Base-by-base conservation (phyloP, 1,139 yeast species). In the Scheffersomyces segobiensis region DNA sequence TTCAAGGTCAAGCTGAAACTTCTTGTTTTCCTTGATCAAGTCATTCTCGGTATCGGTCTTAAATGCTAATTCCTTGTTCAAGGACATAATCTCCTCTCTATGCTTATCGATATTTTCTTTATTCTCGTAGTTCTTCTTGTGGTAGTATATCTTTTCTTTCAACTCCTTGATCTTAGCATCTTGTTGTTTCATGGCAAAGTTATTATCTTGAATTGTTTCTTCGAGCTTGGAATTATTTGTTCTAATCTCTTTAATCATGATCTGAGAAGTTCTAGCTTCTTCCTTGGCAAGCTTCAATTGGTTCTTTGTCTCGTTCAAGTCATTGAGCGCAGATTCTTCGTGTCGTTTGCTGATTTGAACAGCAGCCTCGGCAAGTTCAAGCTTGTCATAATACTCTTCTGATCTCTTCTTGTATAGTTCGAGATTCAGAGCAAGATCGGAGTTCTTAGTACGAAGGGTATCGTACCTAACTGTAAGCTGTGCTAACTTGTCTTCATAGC, bases 341-440 rank as follows among this genome's bases (percentile, higher is more conserved):
- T 88, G 86, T 63, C 91, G 79, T 63, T 77, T 78, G 3, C 92
- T 85, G 55, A 86, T 82, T 53, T 82, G 78, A 1, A 90, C 86
- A 1, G 92, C 89, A 54, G 88, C 81, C 67, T 93, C 97, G 0
- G 96, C 95, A 59, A 86, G 82, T 66, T 92, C 97, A 48, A 93
- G 77, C 65, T 91, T 90, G 60, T 81, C 80, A 65, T 83, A 86
- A 67, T 91, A 90, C 63, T 89, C 91, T 53, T 91, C 95, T 18
- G 96, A 87, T 59, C 97, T 82, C 50, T 79, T 75, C 67, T 87
- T 89, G 72, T 89, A 92, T 49, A 90, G 76, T 46, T 84, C 86
- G 51, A 89, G 75, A 50, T 85, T 79, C 53, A 83, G 81, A 1
- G 75, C 71, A 46, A 89, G 72, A 24, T 89, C 91, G 2, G 66